These are phyloP conservation scores for Pseudogymnoascus sp. DNA, from an alignment of 2,329 filamentous ascomycete species.

Conservation along the genomic window DNA sequence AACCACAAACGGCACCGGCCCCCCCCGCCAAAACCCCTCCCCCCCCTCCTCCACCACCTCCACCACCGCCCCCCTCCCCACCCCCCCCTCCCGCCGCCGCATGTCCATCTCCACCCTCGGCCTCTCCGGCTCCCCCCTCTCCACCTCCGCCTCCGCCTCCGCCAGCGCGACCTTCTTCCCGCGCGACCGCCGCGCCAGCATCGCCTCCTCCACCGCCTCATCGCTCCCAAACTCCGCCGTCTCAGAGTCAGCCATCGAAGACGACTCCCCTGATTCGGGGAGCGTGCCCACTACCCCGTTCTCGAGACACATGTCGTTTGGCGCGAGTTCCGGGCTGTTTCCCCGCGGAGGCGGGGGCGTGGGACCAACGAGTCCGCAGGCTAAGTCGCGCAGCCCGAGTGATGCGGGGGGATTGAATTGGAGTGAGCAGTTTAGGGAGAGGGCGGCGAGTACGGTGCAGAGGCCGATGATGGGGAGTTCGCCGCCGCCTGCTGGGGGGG, in stretches of 20 bases:
- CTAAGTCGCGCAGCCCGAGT: conserved; percentile 58
- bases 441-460: conserved; percentile 71
- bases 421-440: conserved; percentile 88
- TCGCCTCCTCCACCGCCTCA: conserved; percentile 50
- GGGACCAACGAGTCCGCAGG: conserved; percentile 48
- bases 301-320: conserved; percentile 80
- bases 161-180: conserved; percentile 41
- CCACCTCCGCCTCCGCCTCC: conserved; percentile 39
- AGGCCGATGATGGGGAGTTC: conserved; percentile 49
- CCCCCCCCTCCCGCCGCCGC: conserved; percentile 50
- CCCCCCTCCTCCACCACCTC: conserved; percentile 27
- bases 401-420: conserved; percentile 87
- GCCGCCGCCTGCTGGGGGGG: conserved; percentile 35
- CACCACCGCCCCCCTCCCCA: conserved; percentile 38
- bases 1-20: conserved; percentile 33
- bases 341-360: conserved; percentile 17
- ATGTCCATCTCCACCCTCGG: conserved; percentile 68
- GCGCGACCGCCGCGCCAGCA: conserved; percentile 52
- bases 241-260: conserved; percentile 67
- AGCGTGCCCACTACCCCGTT: conserved; percentile 65
- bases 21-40: not conserved
- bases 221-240: conserved; percentile 43
- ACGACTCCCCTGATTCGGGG: conserved; percentile 50
- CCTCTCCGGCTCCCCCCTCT: conserved; percentile 62
- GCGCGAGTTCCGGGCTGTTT: conserved; percentile 34